These are phyloP conservation scores for Nicotiana undulata DNA, from an alignment of 257 asterid genomes.

Conservation along the genomic window DNA sequence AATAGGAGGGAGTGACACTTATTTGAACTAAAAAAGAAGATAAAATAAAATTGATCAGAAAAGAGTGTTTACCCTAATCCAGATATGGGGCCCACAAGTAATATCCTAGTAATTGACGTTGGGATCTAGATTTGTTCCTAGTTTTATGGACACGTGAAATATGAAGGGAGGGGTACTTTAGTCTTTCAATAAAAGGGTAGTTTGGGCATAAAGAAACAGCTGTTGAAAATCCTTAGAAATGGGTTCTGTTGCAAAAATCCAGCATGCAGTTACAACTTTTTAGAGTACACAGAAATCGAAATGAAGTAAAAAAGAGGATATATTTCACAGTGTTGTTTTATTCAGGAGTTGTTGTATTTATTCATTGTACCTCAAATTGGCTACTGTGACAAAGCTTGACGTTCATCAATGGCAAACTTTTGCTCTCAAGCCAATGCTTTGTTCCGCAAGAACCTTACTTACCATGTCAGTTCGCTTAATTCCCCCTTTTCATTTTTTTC, in stretches of 20 bases:
- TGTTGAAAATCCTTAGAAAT: neutral
- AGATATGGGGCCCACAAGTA: neutral
- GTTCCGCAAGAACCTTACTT: conserved; percentile 18
- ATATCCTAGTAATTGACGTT: too few species aligned
- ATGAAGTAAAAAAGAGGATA: neutral
- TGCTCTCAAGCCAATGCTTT: conserved; percentile 23
- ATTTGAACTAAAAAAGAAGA: neutral
- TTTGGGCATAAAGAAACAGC: neutral
- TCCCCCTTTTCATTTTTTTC: neutral
- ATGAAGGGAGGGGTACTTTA: neutral
- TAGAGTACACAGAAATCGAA: neutral
- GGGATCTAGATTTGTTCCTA: too few species aligned
- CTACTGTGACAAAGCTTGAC: neutral
- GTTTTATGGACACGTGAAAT: too few species aligned
- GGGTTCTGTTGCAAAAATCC: neutral
- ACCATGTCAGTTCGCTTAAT: conserved; percentile 12
- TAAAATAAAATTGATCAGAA: too few species aligned
- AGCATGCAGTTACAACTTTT: neutral
- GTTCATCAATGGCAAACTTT: conserved; percentile 12
- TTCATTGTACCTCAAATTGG: neutral
- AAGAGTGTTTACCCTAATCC: too few species aligned
- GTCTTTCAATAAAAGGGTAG: neutral
- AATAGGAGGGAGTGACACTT: too few species aligned
- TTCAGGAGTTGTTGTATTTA: neutral
- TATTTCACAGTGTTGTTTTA: neutral